These are phyloP conservation scores for Lithohypha guttulata DNA, from an alignment of 2,329 filamentous ascomycete genomes.

Conservation along the genomic window DNA sequence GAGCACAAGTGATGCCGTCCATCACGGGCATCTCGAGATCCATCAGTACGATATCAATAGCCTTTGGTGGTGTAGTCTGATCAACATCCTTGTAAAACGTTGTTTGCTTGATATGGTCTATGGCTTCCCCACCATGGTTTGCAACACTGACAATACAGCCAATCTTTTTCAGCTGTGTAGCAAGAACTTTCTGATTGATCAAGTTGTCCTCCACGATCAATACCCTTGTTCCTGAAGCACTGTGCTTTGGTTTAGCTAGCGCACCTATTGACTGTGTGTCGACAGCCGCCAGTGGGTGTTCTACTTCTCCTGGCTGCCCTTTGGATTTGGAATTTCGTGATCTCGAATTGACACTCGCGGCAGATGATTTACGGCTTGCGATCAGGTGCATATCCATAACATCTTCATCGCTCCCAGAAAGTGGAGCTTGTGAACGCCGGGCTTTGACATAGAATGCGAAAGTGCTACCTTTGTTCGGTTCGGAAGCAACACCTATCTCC, in stretches of 20 bases:
- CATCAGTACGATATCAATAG: slow-evolving; percentile 60
- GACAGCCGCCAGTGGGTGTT: neutral
- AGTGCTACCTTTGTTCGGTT: slow-evolving; percentile 45
- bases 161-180: slow-evolving; percentile 27
- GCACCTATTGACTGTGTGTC: neutral
- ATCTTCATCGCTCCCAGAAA: slow-evolving; percentile 9
- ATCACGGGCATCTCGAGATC: slow-evolving; percentile 77
- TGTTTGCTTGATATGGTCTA: slow-evolving; percentile 55
- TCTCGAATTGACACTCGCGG: slow-evolving; percentile 6
- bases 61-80: neutral
- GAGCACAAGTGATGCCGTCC: slow-evolving; percentile 66
- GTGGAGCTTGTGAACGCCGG: slow-evolving; percentile 14
- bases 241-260: neutral
- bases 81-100: slow-evolving; percentile 46
- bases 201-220: slow-evolving; percentile 37
- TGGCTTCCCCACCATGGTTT: slow-evolving; percentile 33
- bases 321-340: slow-evolving; percentile 1
- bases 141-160: slow-evolving; percentile 29
- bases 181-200: slow-evolving; percentile 33
- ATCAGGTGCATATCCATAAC: neutral
- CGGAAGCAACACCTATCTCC: slow-evolving; percentile 59
- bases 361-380: slow-evolving; percentile 10
- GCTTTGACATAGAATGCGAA: slow-evolving; percentile 50
- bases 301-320: neutral
- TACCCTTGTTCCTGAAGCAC: slow-evolving; percentile 17